These are phyloP conservation scores for Dryadomyces quercus-mongolicae DNA, from an alignment of 2,329 filamentous ascomycete species.

Conservation along the genomic window DNA sequence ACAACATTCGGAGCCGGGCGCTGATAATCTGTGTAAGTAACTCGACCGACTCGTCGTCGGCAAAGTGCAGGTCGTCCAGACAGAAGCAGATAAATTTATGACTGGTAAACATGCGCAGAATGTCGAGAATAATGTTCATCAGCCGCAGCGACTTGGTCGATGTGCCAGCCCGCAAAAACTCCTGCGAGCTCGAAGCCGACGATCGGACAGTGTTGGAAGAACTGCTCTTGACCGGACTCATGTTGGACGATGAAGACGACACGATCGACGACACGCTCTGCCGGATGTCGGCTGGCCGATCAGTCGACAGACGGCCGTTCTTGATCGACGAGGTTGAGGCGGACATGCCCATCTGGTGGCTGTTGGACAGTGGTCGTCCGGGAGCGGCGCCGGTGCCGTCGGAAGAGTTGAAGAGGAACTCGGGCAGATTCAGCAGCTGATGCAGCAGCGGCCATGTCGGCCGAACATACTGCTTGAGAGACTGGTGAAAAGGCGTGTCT, in stretches of 20 bases:
- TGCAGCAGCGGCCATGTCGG: slow-evolving; percentile 55
- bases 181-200: slow-evolving; percentile 41
- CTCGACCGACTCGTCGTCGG: slow-evolving; percentile 77
- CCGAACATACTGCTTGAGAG: slow-evolving; percentile 48
- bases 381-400: not conserved
- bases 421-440: slow-evolving; percentile 48
- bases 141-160: slow-evolving; percentile 59
- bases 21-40: slow-evolving; percentile 70
- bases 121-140: slow-evolving; percentile 80
- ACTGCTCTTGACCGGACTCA: not conserved
- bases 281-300: slow-evolving; percentile 2
- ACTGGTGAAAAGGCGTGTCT: slow-evolving; percentile 49
- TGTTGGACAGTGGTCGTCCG: not conserved
- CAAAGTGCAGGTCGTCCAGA: slow-evolving; percentile 82
- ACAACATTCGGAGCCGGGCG: slow-evolving; percentile 66
- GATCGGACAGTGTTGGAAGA: slow-evolving; percentile 22
- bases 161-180: slow-evolving; percentile 45
- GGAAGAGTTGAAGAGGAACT: slow-evolving; percentile 45
- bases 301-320: not conserved
- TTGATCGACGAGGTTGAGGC: not conserved
- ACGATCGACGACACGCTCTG: slow-evolving; percentile 24
- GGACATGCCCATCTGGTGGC: not conserved
- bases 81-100: slow-evolving; percentile 83
- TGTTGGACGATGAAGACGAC: slow-evolving; percentile 8
- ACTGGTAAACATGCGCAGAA: slow-evolving; percentile 67